A percentile compares a stretch with the other conserved stretches of the same genome.
These are phyloP conservation scores for Diddensiella santjacobensis DNA, from an alignment of 805 yeast genomes.

Conservation along the genomic window DNA sequence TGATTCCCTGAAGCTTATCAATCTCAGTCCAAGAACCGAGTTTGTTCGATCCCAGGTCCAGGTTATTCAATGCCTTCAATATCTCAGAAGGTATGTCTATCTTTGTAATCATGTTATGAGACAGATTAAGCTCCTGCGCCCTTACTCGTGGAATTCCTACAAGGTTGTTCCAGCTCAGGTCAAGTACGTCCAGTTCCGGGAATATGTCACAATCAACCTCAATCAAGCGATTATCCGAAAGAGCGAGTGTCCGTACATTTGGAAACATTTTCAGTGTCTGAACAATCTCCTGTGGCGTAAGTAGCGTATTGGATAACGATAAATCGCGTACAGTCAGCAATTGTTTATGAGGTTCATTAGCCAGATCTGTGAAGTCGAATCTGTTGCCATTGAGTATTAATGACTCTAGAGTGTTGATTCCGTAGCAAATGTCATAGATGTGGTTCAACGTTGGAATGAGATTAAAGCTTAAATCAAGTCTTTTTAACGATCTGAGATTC, in stretches of 20 bases:
- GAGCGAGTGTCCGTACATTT: slow-evolving; percentile 14
- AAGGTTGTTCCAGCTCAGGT: slow-evolving; percentile 45
- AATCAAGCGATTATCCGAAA: slow-evolving; percentile 23
- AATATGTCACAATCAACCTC: not conserved
- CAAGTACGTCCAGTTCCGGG: slow-evolving; percentile 30
- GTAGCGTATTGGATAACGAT: slow-evolving; percentile 22
- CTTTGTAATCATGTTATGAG: slow-evolving; percentile 38
- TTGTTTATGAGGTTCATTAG: slow-evolving; percentile 5
- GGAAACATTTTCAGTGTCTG: slow-evolving; percentile 37
- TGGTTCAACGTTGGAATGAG: slow-evolving; percentile 42
- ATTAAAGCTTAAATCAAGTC: slow-evolving; percentile 60
- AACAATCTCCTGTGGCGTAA: slow-evolving; percentile 14
- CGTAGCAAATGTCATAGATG: slow-evolving; percentile 38
- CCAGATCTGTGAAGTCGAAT: slow-evolving; percentile 14
- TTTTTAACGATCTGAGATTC: slow-evolving; percentile 19
- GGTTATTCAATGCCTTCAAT: not conserved
- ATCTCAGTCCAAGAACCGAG: slow-evolving; percentile 47
- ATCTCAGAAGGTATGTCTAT: slow-evolving; percentile 3
- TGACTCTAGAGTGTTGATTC: slow-evolving; percentile 38
- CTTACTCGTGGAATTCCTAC: not conserved
- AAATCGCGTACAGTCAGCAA: slow-evolving; percentile 11
- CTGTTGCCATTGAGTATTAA: slow-evolving; percentile 48
- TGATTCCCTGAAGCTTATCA: slow-evolving; percentile 43
- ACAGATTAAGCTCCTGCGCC: slow-evolving; percentile 33
- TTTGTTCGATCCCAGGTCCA: slow-evolving; percentile 53